Base-by-base conservation (phyloP, 75 land plant genomes). In the Picea glauca region DNA sequence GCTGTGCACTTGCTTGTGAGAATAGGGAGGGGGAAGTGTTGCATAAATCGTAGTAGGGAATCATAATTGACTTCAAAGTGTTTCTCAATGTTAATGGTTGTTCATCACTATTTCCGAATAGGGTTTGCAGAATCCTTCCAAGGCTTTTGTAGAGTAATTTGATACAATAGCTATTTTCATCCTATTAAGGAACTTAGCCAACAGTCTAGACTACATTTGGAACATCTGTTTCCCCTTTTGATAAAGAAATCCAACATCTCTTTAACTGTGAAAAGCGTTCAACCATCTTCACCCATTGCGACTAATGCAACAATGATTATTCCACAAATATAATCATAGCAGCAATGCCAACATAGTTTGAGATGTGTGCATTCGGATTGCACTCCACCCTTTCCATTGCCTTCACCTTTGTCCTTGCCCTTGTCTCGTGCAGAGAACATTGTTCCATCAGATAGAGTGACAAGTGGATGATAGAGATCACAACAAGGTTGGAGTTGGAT, bases 291-390 rank as follows among this genome's bases (percentile, higher is more conserved):
- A 56, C 26, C 82, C 21, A 43, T 58, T n/a, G 87, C 33, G 59
- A 80, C 81, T 13, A 84, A 78, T 83, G 77, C 80, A 5, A 67
- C 68, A 12, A 83, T 74, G 40, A 84, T 64, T 9, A 84, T 40
- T 74, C 83, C 83, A 8, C 85, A 84, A 4, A 84, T 78, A 59
- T 61, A 1, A 83, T 80, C 46, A 78, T 83, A 11, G 79, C 85
- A 17, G 58, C 85, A 8, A 84, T 73, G 54, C 76, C 85, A 14
- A 84, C 80, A 58, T 65, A 80, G 58, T 84, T 83, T 13, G 85
- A 83, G 61, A 80, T 80, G 60, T 78, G 58, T 13, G 85, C 85
- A 14, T 84, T 74, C 12, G 76, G 74, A 60, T 77, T 70, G 4
- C 79, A 68, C 33, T 46, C 50, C 7, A 46, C 50, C 46, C 50